Evolutionary conservation across 2,329 filamentous ascomycete genomes (phyloP).

Genomic region (Penicillium sp.): DNA sequence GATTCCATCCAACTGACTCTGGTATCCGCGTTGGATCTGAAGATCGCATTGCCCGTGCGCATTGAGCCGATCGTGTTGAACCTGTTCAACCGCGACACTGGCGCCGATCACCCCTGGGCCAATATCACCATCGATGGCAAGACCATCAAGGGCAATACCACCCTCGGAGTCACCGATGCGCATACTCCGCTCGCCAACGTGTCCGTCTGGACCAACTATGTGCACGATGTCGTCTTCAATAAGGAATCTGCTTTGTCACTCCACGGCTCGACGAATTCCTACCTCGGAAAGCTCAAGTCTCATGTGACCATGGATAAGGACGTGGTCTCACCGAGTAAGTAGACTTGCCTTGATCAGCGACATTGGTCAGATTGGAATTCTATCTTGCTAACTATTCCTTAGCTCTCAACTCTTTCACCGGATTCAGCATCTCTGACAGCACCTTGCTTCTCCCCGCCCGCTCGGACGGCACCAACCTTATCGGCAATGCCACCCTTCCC

Average conservation of each 20-base stretch:
- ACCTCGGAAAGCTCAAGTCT: slow-evolving; percentile 35
- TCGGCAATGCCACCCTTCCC: slow-evolving; percentile 56
- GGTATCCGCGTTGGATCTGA: slow-evolving; percentile 38
- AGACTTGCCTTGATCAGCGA: background rate
- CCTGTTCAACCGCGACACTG: slow-evolving; percentile 36
- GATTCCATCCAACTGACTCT: slow-evolving; percentile 38
- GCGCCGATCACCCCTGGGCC: slow-evolving; percentile 32
- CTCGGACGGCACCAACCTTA: slow-evolving; percentile 54
- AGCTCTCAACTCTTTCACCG: slow-evolving; percentile 57
- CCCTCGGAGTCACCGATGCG: slow-evolving; percentile 26
- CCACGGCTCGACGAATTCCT: slow-evolving; percentile 31
- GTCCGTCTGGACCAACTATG: slow-evolving; percentile 34
- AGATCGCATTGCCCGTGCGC: slow-evolving; percentile 36
- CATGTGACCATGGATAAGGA: slow-evolving; percentile 39
- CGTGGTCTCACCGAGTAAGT: slow-evolving; percentile 37
- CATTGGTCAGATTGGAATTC: background rate
- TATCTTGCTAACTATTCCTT: slow-evolving; percentile 7
- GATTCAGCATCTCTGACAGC: slow-evolving; percentile 51
- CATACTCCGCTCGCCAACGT: slow-evolving; percentile 29
- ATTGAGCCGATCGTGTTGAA: slow-evolving; percentile 38
- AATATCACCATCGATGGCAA: slow-evolving; percentile 24
- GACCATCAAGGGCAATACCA: slow-evolving; percentile 39
- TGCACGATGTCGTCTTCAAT: slow-evolving; percentile 34
- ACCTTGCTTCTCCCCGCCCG: slow-evolving; percentile 46
- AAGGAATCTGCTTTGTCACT: slow-evolving; percentile 29